These are phyloP conservation scores for Yarrowia porcina DNA, from an alignment of 805 yeast species.

Conservation along the genomic window DNA sequence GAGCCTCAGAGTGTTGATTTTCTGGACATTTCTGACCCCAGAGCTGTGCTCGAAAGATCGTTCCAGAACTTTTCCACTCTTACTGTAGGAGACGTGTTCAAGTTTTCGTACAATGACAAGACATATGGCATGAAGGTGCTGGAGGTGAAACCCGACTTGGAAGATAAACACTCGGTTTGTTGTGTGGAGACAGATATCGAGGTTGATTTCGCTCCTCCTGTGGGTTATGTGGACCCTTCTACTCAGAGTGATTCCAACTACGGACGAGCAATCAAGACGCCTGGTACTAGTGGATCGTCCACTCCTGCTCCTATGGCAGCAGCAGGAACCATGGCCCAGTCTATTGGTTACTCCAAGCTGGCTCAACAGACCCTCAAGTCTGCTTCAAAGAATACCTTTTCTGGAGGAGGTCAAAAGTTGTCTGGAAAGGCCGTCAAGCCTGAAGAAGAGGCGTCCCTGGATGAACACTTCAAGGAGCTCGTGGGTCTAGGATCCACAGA, in stretches of 20 bases:
- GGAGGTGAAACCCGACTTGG: constrained; percentile 77
- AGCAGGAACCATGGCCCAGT: constrained; percentile 57
- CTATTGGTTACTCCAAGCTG: constrained; percentile 61
- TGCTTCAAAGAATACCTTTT: constrained; percentile 37
- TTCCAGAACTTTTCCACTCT: constrained; percentile 85
- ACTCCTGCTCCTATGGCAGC: constrained; percentile 31
- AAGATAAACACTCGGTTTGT: constrained; percentile 63
- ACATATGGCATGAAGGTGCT: constrained; percentile 76
- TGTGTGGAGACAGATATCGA: constrained; percentile 95
- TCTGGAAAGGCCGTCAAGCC: constrained; percentile 43
- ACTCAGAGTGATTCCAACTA: constrained; percentile 25
- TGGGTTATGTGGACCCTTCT: constrained; percentile 94
- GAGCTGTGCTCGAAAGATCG: constrained; percentile 92
- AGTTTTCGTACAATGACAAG: constrained; percentile 76
- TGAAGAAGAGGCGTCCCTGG: constrained; percentile 20
- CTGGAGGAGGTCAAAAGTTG: constrained; percentile 66
- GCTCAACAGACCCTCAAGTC: constrained; percentile 26
- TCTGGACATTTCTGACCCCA: constrained; percentile 89
- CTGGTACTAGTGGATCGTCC: constrained; percentile 26
- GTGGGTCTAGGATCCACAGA: constrained; percentile 19
- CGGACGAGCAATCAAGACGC: constrained; percentile 19
- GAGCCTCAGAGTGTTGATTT: constrained; percentile 96
- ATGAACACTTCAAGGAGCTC: constrained; percentile 18
- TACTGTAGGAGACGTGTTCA: constrained; percentile 79
- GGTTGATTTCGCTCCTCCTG: constrained; percentile 98